These are phyloP conservation scores for Colletotrichum sp. DNA, from an alignment of 2,329 filamentous ascomycete species.

Conservation along the genomic window DNA sequence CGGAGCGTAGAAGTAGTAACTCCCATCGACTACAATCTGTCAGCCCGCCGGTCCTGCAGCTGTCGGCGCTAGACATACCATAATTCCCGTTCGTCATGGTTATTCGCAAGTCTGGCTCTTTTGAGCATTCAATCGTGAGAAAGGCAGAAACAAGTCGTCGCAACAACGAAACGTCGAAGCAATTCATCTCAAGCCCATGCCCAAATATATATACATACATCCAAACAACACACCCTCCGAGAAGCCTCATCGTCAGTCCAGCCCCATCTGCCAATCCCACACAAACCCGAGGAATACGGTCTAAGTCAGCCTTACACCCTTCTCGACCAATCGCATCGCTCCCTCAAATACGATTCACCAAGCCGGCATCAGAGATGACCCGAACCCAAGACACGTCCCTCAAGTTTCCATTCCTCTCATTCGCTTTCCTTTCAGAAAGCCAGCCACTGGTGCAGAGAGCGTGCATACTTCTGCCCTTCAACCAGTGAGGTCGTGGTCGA, in stretches of 20 bases:
- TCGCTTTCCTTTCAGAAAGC: not conserved
- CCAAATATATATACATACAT: not conserved
- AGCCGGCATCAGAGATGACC: conserved; percentile 5
- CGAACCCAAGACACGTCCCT: not conserved
- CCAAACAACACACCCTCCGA: not conserved
- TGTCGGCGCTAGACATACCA: conserved; percentile 23
- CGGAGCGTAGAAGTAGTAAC: conserved; percentile 51
- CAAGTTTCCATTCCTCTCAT: not conserved
- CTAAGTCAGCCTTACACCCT: not conserved
- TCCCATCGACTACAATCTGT: conserved; percentile 38
- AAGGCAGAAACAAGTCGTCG: not conserved
- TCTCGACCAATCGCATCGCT: conserved; percentile 3
- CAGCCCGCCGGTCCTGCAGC: not conserved
- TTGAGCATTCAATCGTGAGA: not conserved
- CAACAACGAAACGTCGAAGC: not conserved
- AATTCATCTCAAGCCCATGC: not conserved
- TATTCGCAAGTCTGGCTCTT: not conserved
- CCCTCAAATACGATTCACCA: not conserved
- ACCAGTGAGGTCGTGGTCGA: not conserved
- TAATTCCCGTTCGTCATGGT: conserved; percentile 36
- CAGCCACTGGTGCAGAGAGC: not conserved
- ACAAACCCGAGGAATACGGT: conserved; percentile 25
- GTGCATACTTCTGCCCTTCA: not conserved
- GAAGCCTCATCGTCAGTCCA: not conserved
- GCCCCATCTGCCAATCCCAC: not conserved